These are phyloP conservation scores for Clavispora carvajalis DNA, from an alignment of 805 yeast genomes.

Conservation along the genomic window DNA sequence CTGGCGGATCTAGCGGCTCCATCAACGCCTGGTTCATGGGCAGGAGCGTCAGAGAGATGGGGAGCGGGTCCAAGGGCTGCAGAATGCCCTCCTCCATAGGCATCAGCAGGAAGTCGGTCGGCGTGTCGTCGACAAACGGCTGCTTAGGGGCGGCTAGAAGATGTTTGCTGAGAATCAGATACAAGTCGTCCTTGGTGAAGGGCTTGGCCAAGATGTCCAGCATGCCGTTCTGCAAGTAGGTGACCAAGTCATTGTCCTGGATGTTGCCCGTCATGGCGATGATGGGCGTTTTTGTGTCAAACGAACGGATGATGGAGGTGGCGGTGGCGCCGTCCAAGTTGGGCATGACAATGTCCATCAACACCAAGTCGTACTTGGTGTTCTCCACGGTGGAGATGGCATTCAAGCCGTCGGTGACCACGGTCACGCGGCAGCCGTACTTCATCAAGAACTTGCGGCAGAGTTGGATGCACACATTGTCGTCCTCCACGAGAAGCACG, in stretches of 20 bases:
- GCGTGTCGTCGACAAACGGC: slow-evolving; percentile 9
- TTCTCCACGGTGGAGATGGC: slow-evolving; percentile 76
- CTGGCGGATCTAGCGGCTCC: slow-evolving; percentile 7
- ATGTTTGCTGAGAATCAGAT: slow-evolving; percentile 71
- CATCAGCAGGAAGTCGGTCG: slow-evolving; percentile 8
- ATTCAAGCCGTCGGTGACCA: slow-evolving; percentile 86
- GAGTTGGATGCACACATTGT: slow-evolving; percentile 73
- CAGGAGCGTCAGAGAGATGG: no score
- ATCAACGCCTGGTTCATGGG: no score
- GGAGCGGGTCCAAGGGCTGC: slow-evolving; percentile 6
- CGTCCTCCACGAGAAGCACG: slow-evolving; percentile 76
- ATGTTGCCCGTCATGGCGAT: slow-evolving; percentile 93
- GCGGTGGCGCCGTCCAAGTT: slow-evolving; percentile 87
- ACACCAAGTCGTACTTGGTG: slow-evolving; percentile 65
- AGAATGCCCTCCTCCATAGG: slow-evolving; percentile 9
- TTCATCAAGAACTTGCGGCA: slow-evolving; percentile 78
- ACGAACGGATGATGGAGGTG: slow-evolving; percentile 78
- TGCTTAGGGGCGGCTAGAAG: slow-evolving; percentile 30
- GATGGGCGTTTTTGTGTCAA: slow-evolving; percentile 82
- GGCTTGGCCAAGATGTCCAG: slow-evolving; percentile 92
- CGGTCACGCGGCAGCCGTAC: slow-evolving; percentile 89
- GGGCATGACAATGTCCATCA: slow-evolving; percentile 90
- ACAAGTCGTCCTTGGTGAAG: slow-evolving; percentile 81
- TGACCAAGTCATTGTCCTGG: slow-evolving; percentile 73
- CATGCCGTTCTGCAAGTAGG: slow-evolving; percentile 83